Evolutionary conservation across 2,329 filamentous ascomycete genomes (phyloP).

Genomic region (Xylaria sp.): DNA sequence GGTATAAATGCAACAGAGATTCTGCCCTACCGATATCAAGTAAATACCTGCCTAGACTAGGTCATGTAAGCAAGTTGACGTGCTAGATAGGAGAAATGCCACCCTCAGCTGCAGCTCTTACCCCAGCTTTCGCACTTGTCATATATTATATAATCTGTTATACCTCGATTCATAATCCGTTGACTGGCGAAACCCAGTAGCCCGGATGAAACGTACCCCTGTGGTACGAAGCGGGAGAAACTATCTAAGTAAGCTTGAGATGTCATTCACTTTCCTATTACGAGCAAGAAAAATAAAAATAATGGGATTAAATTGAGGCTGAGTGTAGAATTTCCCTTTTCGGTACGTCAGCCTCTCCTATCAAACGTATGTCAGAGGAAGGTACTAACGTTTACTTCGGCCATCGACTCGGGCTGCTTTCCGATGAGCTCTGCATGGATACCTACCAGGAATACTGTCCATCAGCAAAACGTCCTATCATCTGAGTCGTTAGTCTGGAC

Average conservation of each 20-base stretch:
- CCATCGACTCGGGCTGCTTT: background rate
- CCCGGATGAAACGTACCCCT: background rate
- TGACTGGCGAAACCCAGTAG: background rate
- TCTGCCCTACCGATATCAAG: constrained; percentile 1
- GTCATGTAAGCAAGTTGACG: background rate
- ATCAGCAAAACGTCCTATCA: background rate
- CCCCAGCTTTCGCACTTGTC: constrained; percentile 12
- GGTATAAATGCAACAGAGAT: background rate
- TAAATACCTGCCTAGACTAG: background rate
- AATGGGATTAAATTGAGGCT: background rate
- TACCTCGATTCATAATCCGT: constrained; percentile 13
- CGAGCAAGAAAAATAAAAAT: background rate
- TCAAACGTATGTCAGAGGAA: background rate
- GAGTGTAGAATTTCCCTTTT: background rate
- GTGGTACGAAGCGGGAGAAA: no score
- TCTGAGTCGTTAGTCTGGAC: no score
- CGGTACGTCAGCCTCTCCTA: background rate
- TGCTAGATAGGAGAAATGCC: constrained; percentile 9
- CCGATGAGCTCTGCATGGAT: background rate
- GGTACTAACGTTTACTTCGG: background rate
- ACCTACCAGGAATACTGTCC: background rate
- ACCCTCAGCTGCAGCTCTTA: constrained; percentile 13
- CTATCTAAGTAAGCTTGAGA: background rate
- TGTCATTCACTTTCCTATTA: background rate
- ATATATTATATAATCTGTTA: constrained; percentile 10